Evolutionary conservation across 164 flowering plant species (phyloP), one percentile per base, ranked within the genome.

Genomic region (Paratinospora sagittata): DNA sequence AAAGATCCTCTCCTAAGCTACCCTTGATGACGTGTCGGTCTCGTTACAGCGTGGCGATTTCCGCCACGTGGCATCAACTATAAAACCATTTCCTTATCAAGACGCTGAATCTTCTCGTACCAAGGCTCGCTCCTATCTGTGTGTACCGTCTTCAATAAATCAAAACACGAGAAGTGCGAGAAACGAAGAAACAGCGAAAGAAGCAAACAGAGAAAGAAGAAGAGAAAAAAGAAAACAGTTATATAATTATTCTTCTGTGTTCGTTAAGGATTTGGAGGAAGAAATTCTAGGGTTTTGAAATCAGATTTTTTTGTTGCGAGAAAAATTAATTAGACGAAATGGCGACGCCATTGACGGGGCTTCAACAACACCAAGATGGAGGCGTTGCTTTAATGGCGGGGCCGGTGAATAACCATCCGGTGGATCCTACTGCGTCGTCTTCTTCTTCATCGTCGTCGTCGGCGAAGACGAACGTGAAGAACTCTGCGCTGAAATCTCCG

Each of bases 381-480:
- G 89, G 90, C 13, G 78, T 85, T 10, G 84, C 85, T 33, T 72
- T 85, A 70, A 80, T 86, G 86, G 82, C 85, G 1, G 80, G 81
- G 2, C 71, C 87, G 10, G 75, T 77, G 63, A 85, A 70, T 74
- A 84, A 70, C 4, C 34, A 30, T 76, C 69, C 84, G 3, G 76
- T 81, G 26, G 89, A 82, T 49, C 58, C 86, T 30, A 68, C 81
- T 60, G 23, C 80, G 4, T 66, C 66, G 3, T 16, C 74, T 10
- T 34, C 72, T 0, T 66, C 76, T 21, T 65, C 66, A 12, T 69
- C 65, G 33, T 70, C 69, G 6, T 52, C 79, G 27, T 5, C 27
- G 26, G 1, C 63, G 1, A 45, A 27, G 14, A 17, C 47, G 26
- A 81, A 77, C 62, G 52, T 76, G 67, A 81, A 77, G 71, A 80